Percentiles rank a stretch among this genome's conserved stretches.
Evolutionary conservation across 2,329 filamentous ascomycete species (phyloP).

Genomic region (Colletotrichum graminicola): DNA sequence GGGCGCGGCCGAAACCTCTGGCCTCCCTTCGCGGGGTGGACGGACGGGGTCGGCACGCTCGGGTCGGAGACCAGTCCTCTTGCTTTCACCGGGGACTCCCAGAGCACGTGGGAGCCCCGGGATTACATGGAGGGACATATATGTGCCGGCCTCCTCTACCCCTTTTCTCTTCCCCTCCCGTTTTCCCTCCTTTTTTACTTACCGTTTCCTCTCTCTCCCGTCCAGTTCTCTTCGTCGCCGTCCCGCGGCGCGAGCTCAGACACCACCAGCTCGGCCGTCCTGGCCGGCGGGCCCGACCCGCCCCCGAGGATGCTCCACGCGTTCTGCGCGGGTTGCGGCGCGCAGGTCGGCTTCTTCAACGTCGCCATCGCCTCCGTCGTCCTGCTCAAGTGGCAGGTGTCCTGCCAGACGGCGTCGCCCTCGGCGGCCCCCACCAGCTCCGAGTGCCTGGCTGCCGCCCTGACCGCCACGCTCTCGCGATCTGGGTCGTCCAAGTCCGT

Average conservation of each 20-base stretch:
- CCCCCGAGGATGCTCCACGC: conserved; percentile 53
- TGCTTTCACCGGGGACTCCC: conserved; percentile 61
- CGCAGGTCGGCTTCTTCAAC: conserved; percentile 63
- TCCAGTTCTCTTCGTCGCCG: conserved; percentile 54
- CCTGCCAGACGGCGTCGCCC: conserved; percentile 51
- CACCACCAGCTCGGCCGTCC: conserved; percentile 46
- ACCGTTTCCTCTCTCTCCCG: conserved; percentile 7
- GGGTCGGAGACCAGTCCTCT: conserved; percentile 51
- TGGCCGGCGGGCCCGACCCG: conserved; percentile 41
- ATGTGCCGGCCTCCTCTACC: conserved; percentile 4
- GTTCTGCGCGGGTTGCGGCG: conserved; percentile 60
- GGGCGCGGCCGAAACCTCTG: conserved; percentile 32
- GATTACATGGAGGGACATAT: conserved; percentile 65
- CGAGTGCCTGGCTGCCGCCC: conserved; percentile 66
- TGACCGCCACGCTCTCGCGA: conserved; percentile 66
- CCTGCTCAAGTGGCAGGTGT: conserved; percentile 70
- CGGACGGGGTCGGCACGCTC: conserved; percentile 56
- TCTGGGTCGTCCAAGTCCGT: conserved; percentile 70
- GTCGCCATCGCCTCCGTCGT: conserved; percentile 59
- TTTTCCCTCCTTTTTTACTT: conserved; percentile 12
- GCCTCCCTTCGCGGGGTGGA: neutral
- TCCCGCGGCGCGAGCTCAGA: conserved; percentile 49
- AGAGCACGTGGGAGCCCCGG: conserved; percentile 61
- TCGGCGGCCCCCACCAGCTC: conserved; percentile 54
- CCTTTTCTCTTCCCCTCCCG: neutral